These are phyloP conservation scores for Tetratostichococcus sp. DNA, from an alignment of 139 green algal species.

Conservation along the genomic window DNA sequence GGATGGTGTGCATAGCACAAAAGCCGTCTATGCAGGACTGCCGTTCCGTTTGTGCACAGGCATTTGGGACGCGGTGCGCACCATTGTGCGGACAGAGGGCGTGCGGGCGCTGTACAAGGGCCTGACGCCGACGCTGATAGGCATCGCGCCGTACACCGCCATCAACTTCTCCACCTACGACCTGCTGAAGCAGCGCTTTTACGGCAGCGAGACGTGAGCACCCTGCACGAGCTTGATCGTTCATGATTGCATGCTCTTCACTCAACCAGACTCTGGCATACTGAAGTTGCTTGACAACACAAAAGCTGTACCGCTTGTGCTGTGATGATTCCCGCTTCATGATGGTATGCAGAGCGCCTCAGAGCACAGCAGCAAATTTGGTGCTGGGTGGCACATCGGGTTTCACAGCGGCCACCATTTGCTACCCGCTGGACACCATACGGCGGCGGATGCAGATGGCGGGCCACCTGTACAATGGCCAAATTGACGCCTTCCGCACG, in stretches of 20 bases:
- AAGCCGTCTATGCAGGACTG: too few species aligned
- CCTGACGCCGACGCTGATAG: conserved; percentile 85
- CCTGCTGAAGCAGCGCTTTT: conserved; percentile 70
- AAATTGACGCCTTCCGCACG: conserved; percentile 28
- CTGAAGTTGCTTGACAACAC: not conserved
- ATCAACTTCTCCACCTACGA: conserved; percentile 95
- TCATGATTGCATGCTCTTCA: too few species aligned
- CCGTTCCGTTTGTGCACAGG: conserved; percentile 44
- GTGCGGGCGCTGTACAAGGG: conserved; percentile 79
- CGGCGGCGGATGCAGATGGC: conserved; percentile 87
- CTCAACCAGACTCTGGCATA: too few species aligned
- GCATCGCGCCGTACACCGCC: conserved; percentile 92
- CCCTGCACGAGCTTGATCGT: too few species aligned
- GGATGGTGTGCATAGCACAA: too few species aligned
- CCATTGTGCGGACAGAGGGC: conserved; percentile 69
- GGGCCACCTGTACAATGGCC: conserved; percentile 63
- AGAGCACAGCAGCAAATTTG: conserved; percentile 67
- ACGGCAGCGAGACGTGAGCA: conserved; percentile 40
- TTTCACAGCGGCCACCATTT: conserved; percentile 70
- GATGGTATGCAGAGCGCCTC: conserved; percentile 6
- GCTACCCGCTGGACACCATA: conserved; percentile 91
- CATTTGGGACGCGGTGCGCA: conserved; percentile 49
- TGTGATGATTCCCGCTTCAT: too few species aligned
- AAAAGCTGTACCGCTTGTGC: not conserved
- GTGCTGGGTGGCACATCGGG: conserved; percentile 64